Evolutionary conservation across 441 rosid genomes (phyloP).

Genomic region (Breynia disticha): DNA sequence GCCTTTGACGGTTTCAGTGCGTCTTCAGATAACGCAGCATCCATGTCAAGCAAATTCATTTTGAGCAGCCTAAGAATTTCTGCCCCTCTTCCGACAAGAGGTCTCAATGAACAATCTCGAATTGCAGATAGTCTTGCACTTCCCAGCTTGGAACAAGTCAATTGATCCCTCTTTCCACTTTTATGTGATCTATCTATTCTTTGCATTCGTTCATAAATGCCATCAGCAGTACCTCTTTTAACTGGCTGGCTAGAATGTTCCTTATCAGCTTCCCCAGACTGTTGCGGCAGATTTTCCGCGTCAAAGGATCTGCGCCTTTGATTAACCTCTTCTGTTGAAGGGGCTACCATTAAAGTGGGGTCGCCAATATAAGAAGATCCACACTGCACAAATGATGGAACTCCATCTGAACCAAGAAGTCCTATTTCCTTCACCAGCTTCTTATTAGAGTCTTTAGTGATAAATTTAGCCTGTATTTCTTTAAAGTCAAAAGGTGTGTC

Average conservation of each 20-base stretch:
- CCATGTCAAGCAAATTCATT: constrained; percentile 48
- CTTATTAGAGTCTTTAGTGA: constrained; percentile 34
- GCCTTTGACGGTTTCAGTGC: constrained; percentile 38
- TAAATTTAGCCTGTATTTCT: constrained; percentile 38
- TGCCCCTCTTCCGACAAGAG: constrained; percentile 30
- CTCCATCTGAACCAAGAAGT: constrained; percentile 46
- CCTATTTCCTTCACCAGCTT: constrained; percentile 48
- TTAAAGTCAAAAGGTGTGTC: constrained; percentile 38
- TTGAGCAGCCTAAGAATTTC: constrained; percentile 36
- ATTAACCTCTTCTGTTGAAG: constrained; percentile 12
- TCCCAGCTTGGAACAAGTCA: constrained; percentile 18
- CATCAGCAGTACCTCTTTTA: constrained; percentile 11
- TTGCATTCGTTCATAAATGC: constrained; percentile 13
- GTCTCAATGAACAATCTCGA: constrained; percentile 29
- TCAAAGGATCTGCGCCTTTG: constrained; percentile 9
- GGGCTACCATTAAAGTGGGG: constrained; percentile 24
- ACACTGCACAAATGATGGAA: constrained; percentile 31
- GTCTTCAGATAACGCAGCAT: constrained; percentile 43
- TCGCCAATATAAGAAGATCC: constrained; percentile 32
- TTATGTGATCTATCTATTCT: constrained; percentile 15
- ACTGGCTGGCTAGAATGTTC: no score
- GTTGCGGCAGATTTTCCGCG: constrained; percentile 6
- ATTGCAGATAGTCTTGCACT: constrained; percentile 20
- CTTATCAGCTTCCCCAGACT: not conserved
- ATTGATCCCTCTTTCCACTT: constrained; percentile 16